These are phyloP conservation scores for Ceraceosorus guamensis DNA, from an alignment of 1,284 basidiomycete species.

Conservation along the genomic window DNA sequence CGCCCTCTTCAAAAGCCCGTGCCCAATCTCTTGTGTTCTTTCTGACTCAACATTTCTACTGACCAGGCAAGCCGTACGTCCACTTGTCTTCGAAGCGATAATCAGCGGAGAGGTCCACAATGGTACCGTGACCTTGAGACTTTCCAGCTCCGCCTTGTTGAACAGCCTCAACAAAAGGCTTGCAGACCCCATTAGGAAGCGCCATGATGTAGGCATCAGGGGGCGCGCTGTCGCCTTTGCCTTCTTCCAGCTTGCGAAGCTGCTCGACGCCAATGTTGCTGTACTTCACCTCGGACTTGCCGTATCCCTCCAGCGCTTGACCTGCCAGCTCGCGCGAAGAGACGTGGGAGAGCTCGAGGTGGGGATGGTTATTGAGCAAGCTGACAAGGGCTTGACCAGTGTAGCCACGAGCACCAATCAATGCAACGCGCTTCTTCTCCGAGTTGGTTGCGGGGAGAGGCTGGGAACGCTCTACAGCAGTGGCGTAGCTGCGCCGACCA, in stretches of 20 bases:
- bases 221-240: conserved; percentile 37
- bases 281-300: conserved; percentile 62
- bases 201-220: conserved; percentile 65
- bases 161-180: conserved; percentile 93
- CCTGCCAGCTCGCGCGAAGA: conserved; percentile 93
- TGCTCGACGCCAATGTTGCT: conserved; percentile 44
- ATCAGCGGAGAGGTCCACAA: conserved; percentile 91
- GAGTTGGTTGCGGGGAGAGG: conserved; percentile 55
- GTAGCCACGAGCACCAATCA: conserved; percentile 92
- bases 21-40: not conserved
- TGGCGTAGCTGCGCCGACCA: conserved; percentile 47
- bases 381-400: conserved; percentile 87
- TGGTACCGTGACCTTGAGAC: conserved; percentile 58
- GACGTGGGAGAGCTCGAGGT: conserved; percentile 82
- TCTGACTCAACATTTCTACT: conserved; percentile 50
- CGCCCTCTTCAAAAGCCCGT: no score
- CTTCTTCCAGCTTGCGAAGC: conserved; percentile 42
- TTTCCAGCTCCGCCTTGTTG: conserved; percentile 61
- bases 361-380: conserved; percentile 75
- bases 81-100: conserved; percentile 88
- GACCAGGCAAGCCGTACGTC: conserved; percentile 98
- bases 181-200: conserved; percentile 90
- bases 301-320: conserved; percentile 70
- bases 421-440: conserved; percentile 75
- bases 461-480: conserved; percentile 51